A percentile compares a stretch with the other conserved stretches of the same genome.
Conservation (phyloP, 306 rosid genomes). For the Cicer cuneatum region DNA sequence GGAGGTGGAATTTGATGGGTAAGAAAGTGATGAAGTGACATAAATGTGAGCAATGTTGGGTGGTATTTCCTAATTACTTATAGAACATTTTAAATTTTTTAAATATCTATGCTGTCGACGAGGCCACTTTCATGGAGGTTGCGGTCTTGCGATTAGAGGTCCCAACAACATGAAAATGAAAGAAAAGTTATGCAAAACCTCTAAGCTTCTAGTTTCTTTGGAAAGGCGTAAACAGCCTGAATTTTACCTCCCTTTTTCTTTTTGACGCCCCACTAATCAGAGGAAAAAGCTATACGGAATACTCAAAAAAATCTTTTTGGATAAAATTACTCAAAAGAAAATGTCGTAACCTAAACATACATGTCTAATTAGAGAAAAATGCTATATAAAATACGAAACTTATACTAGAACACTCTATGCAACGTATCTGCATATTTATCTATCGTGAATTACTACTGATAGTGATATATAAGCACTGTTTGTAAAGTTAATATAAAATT, state of each 20-base stretch:
- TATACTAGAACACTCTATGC: background rate
- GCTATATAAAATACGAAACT: background rate
- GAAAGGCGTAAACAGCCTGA: background rate
- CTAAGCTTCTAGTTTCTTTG: background rate
- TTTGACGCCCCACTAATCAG: constrained; percentile 1
- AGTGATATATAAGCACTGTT: background rate
- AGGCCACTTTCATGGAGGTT: constrained; percentile 3
- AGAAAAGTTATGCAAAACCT: constrained; percentile 34
- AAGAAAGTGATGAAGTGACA: background rate
- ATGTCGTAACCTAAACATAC: background rate
- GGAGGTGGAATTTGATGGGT: background rate
- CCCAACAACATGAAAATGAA: constrained; percentile 9
- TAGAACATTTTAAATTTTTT: background rate
- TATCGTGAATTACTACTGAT: background rate
- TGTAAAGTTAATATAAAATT: no score
- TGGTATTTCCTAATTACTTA: no score
- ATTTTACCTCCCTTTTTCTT: background rate
- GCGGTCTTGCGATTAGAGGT: constrained; percentile 2
- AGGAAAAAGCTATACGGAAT: background rate
- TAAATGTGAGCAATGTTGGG: background rate
- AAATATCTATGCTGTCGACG: background rate
- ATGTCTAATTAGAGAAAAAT: background rate
- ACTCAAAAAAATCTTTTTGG: background rate
- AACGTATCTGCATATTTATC: background rate
- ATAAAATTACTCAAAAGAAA: background rate